Evolutionary conservation across 106 monocot genomes (phyloP).

Genomic region (Xerophyta viscosa): DNA sequence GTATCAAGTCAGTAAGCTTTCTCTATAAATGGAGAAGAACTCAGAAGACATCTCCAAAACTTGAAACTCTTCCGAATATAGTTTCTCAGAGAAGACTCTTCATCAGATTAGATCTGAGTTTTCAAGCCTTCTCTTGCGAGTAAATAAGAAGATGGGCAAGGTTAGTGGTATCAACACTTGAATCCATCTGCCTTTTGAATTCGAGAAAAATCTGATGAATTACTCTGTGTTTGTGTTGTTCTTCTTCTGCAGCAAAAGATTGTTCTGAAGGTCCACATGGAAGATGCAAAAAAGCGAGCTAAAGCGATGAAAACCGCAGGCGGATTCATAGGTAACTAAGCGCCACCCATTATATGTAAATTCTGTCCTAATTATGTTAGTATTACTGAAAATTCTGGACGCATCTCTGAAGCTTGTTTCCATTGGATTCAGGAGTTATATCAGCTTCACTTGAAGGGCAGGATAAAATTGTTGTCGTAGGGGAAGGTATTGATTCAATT

Average conservation of each 20-base stretch:
- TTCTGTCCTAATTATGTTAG: too few species aligned
- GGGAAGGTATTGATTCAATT: slow-evolving; percentile 18
- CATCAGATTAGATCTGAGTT: too few species aligned
- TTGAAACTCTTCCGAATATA: too few species aligned
- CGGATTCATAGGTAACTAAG: neutral
- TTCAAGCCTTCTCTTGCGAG: too few species aligned
- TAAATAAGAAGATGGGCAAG: slow-evolving; percentile 6
- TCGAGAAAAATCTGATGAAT: too few species aligned
- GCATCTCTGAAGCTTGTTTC: too few species aligned
- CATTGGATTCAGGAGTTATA: neutral
- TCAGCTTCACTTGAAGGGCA: slow-evolving; percentile 1
- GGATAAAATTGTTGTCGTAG: slow-evolving; percentile 13
- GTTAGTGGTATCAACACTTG: neutral
- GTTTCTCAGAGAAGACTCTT: too few species aligned
- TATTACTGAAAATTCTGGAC: neutral
- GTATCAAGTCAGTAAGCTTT: too few species aligned
- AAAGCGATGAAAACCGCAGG: neutral
- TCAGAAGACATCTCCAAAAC: too few species aligned
- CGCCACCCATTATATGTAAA: too few species aligned
- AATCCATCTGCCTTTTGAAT: too few species aligned
- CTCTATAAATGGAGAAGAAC: too few species aligned
- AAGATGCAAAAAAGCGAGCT: neutral
- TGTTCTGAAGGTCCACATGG: slow-evolving; percentile 1
- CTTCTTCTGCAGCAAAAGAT: neutral
- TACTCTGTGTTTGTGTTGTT: neutral